phyloP scores from a whole-genome alignment of 2,329 filamentous ascomycete genomes.

The Fusarium hainanense region DNA sequence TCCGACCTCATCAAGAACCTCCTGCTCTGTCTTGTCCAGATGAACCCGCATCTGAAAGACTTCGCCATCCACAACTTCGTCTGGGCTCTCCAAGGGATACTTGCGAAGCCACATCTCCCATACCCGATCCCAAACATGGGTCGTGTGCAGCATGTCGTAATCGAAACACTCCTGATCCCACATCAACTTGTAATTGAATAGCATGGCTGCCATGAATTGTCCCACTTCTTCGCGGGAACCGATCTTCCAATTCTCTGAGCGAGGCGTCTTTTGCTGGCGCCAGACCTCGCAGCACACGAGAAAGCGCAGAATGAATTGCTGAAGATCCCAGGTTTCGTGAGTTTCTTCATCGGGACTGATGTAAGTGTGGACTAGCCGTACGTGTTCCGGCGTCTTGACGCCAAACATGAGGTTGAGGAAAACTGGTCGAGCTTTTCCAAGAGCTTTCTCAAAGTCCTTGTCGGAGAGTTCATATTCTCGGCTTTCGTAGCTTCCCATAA shows the following conservation, averaged over 20 bases:
- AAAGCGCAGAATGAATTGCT: conserved; percentile 40
- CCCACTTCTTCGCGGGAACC: conserved; percentile 19
- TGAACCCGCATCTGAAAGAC: conserved; percentile 32
- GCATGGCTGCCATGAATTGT: conserved; percentile 42
- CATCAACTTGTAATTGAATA: conserved; percentile 42
- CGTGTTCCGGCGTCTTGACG: conserved; percentile 7
- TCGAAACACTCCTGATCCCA: conserved; percentile 31
- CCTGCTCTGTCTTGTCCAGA: conserved; percentile 34
- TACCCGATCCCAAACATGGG: conserved; percentile 35
- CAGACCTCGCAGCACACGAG: conserved; percentile 44
- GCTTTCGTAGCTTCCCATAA: neutral
- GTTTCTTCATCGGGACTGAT: neutral
- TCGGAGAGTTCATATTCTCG: neutral
- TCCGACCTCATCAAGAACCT: conserved; percentile 38
- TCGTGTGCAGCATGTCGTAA: neutral
- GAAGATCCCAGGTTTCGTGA: conserved; percentile 9
- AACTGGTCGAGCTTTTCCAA: conserved; percentile 12
- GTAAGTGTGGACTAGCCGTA: conserved; percentile 20
- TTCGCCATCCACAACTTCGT: conserved; percentile 3
- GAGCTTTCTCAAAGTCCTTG: conserved; percentile 10
- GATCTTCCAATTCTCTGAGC: conserved; percentile 37
- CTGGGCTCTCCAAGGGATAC: conserved; percentile 30
- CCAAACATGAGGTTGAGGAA: conserved; percentile 39
- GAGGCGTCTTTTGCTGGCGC: conserved; percentile 38
- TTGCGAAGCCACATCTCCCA: conserved; percentile 49